Percentiles rank a stretch among this genome's conserved stretches.
These are phyloP conservation scores for Hypoxylon sp. DNA, from an alignment of 2,329 filamentous ascomycete species.

Conservation along the genomic window DNA sequence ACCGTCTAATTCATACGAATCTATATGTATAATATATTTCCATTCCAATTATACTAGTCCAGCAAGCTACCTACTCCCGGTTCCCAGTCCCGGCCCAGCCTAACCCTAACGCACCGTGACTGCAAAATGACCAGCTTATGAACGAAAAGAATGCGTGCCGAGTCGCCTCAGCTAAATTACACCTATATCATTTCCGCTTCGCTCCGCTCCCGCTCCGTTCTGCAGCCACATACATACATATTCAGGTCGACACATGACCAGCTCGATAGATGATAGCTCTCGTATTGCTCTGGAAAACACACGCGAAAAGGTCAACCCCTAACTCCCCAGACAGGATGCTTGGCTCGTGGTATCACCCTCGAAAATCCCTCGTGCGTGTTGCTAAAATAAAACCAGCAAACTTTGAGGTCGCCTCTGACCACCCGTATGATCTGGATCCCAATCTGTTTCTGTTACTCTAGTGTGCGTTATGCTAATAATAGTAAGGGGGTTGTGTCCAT, in stretches of 20 bases:
- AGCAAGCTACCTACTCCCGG: slow-evolving; percentile 7
- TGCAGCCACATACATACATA: slow-evolving; percentile 16
- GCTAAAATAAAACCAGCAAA: slow-evolving; percentile 2
- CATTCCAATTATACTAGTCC: slow-evolving; percentile 22
- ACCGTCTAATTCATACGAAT: not conserved
- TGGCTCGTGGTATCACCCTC: slow-evolving; percentile 26
- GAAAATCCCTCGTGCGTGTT: slow-evolving; percentile 7
- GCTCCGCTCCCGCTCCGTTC: slow-evolving; percentile 11
- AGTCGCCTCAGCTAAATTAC: slow-evolving; percentile 18
- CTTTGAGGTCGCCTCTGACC: slow-evolving; percentile 4
- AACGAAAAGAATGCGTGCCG: slow-evolving; percentile 28
- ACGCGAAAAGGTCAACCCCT: slow-evolving; percentile 7
- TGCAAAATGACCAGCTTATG: slow-evolving; percentile 9
- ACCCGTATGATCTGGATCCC: slow-evolving; percentile 8
- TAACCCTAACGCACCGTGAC: slow-evolving; percentile 10
- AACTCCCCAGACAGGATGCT: slow-evolving; percentile 21
- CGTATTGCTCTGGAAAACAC: slow-evolving; percentile 8
- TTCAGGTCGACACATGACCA: not conserved
- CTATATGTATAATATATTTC: slow-evolving; percentile 17
- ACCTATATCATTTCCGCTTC: slow-evolving; percentile 7
- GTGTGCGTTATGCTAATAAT: slow-evolving; percentile 10
- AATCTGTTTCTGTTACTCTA: slow-evolving; percentile 23
- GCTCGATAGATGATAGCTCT: not conserved
- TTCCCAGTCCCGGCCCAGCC: not conserved
- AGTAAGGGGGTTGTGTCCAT: not conserved